These are phyloP conservation scores for Pyronema domesticum DNA, from an alignment of 495 filamentous ascomycete species.

Conservation along the genomic window DNA sequence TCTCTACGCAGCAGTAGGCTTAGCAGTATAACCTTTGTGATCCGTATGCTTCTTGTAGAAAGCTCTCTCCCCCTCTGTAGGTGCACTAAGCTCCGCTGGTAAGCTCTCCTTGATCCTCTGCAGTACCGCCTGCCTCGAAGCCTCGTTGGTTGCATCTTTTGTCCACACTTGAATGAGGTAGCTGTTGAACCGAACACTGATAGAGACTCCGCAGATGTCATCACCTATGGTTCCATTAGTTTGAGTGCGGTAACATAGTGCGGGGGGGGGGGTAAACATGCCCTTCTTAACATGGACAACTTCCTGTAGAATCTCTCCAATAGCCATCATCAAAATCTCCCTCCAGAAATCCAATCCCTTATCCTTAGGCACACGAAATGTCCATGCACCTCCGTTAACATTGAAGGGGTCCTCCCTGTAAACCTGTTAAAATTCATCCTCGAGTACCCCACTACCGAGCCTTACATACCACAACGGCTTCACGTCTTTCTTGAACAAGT, in stretches of 20 bases:
- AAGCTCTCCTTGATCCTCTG: slow-evolving; percentile 49
- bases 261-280: slow-evolving; percentile 25
- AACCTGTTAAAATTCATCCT: neutral
- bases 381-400: slow-evolving; percentile 64
- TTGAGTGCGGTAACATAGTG: too few species aligned
- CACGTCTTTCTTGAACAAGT: slow-evolving; percentile 75
- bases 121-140: slow-evolving; percentile 52
- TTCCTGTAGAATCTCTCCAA: slow-evolving; percentile 68
- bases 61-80: slow-evolving; percentile 15
- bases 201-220: slow-evolving; percentile 57
- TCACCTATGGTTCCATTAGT: slow-evolving; percentile 35
- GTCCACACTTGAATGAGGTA: slow-evolving; percentile 79
- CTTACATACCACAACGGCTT: slow-evolving; percentile 51
- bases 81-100: slow-evolving; percentile 48
- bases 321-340: slow-evolving; percentile 58
- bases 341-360: slow-evolving; percentile 60
- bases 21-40: slow-evolving; percentile 32
- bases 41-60: slow-evolving; percentile 39
- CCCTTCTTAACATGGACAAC: slow-evolving; percentile 43
- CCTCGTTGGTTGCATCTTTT: slow-evolving; percentile 53
- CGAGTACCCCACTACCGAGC: neutral
- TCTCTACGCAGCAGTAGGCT: neutral
- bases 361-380: slow-evolving; percentile 64
- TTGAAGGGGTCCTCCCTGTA: slow-evolving; percentile 61
- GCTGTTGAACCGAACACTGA: slow-evolving; percentile 56